phyloP scores from a whole-genome alignment of 2,329 filamentous ascomycete genomes.

The Botrytis aclada region DNA sequence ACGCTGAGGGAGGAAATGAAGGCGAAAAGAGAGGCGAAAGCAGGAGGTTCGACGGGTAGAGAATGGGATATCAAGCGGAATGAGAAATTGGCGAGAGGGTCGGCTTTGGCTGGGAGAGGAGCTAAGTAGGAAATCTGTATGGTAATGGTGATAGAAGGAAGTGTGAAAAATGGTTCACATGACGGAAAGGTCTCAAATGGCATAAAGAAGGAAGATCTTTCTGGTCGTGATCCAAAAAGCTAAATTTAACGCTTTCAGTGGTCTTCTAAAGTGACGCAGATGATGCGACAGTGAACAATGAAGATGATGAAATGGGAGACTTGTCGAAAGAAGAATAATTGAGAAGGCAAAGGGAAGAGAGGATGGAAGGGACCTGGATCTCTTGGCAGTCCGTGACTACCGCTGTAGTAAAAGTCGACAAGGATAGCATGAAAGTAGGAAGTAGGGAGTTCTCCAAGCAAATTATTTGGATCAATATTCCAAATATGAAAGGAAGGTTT shows the following conservation, averaged over 20 bases:
- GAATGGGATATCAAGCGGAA: slow-evolving; percentile 59
- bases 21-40: slow-evolving; percentile 53
- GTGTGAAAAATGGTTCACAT: neutral
- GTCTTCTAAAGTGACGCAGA: neutral
- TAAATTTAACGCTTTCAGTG: neutral
- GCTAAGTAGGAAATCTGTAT: slow-evolving; percentile 44
- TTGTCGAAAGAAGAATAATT: neutral
- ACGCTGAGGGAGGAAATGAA: slow-evolving; percentile 65
- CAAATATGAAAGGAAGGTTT: neutral
- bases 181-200: neutral
- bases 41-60: slow-evolving; percentile 48
- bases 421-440: neutral
- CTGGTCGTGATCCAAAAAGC: neutral
- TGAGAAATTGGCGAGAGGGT: slow-evolving; percentile 52
- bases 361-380: neutral
- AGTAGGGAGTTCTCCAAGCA: neutral
- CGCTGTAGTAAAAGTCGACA: neutral
- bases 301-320: neutral
- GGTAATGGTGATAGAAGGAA: neutral
- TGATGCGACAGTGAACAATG: neutral
- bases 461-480: neutral
- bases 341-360: neutral
- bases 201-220: neutral
- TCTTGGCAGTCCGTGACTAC: neutral
- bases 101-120: slow-evolving; percentile 55